Evolutionary conservation across 495 filamentous ascomycete species (phyloP).

Genomic region (Lasiosphaeris hirsuta): DNA sequence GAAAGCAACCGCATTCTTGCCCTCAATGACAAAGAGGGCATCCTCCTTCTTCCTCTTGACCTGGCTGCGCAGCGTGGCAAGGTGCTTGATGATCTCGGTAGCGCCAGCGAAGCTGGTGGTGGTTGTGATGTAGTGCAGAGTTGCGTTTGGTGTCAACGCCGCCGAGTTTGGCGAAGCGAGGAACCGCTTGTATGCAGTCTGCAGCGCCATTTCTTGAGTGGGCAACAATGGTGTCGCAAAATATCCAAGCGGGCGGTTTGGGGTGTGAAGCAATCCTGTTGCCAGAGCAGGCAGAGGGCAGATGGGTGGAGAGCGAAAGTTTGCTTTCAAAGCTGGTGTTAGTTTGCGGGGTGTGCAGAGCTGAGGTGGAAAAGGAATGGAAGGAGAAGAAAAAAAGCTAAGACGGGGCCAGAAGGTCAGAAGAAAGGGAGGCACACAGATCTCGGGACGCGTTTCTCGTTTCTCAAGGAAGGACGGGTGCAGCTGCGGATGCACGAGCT

Average conservation of each 20-base stretch:
- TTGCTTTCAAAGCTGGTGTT: too few relatives aligned
- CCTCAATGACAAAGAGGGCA: slow-evolving; percentile 68
- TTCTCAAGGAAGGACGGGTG: neutral
- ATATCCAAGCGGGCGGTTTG: neutral
- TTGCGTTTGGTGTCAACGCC: slow-evolving; percentile 64
- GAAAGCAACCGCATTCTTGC: slow-evolving; percentile 61
- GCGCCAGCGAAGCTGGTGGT: slow-evolving; percentile 66
- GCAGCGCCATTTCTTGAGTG: slow-evolving; percentile 26
- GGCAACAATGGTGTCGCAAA: neutral
- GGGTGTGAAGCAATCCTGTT: neutral
- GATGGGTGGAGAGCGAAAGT: neutral
- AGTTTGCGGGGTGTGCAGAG: neutral
- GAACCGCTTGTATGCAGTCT: slow-evolving; percentile 68
- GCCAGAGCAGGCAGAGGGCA: slow-evolving; percentile 6
- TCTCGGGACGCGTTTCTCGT: slow-evolving; percentile 9
- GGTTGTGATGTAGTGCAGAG: slow-evolving; percentile 91
- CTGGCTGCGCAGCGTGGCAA: slow-evolving; percentile 60
- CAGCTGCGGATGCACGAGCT: slow-evolving; percentile 19
- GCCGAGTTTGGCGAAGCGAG: slow-evolving; percentile 64
- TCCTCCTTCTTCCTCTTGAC: slow-evolving; percentile 78
- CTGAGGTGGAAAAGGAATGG: slow-evolving; percentile 7
- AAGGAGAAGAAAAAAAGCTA: slow-evolving; percentile 12
- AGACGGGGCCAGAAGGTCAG: neutral
- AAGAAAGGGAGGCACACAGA: slow-evolving; percentile 9
- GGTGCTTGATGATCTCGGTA: slow-evolving; percentile 73